These are phyloP conservation scores for Kodamaea ohmeri DNA, from an alignment of 1,139 yeast genomes.

Conservation along the genomic window DNA sequence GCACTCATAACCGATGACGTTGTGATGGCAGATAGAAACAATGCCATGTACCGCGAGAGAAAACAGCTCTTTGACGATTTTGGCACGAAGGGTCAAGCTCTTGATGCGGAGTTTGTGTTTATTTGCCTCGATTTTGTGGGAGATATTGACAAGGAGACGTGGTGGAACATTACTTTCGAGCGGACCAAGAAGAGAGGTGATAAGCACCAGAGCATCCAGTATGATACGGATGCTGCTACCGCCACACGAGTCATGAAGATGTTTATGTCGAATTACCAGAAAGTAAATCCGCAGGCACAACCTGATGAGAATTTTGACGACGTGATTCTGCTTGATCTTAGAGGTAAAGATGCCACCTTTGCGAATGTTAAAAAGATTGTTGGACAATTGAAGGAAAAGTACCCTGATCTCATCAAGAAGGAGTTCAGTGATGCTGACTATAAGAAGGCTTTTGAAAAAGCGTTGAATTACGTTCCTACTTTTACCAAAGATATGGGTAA, in stretches of 20 bases:
- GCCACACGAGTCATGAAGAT: constrained; percentile 67
- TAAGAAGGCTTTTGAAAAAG: constrained; percentile 47
- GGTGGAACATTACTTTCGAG: constrained; percentile 53
- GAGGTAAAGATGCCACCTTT: constrained; percentile 45
- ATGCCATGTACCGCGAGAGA: constrained; percentile 71
- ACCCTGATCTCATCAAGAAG: constrained; percentile 44
- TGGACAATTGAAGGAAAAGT: constrained; percentile 32
- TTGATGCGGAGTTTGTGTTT: constrained; percentile 26
- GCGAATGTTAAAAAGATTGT: constrained; percentile 50
- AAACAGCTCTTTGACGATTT: constrained; percentile 61
- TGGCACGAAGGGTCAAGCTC: constrained; percentile 32
- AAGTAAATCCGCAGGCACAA: constrained; percentile 37
- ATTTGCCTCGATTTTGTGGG: constrained; percentile 72
- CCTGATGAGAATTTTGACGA: constrained; percentile 74
- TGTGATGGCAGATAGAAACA: constrained; percentile 81
- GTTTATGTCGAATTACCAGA: constrained; percentile 68
- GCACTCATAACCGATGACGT: constrained; percentile 33
- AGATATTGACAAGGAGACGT: constrained; percentile 21
- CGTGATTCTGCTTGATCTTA: constrained; percentile 51
- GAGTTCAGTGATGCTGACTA: constrained; percentile 40
- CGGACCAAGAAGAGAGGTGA: constrained; percentile 76
- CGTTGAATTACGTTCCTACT: constrained; percentile 53
- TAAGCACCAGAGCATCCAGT: constrained; percentile 83
- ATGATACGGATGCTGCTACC: constrained; percentile 38
- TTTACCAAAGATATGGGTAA: constrained; percentile 37